Evolutionary conservation across 805 yeast genomes (phyloP).

Genomic region (Blastobotrys muscicola): DNA sequence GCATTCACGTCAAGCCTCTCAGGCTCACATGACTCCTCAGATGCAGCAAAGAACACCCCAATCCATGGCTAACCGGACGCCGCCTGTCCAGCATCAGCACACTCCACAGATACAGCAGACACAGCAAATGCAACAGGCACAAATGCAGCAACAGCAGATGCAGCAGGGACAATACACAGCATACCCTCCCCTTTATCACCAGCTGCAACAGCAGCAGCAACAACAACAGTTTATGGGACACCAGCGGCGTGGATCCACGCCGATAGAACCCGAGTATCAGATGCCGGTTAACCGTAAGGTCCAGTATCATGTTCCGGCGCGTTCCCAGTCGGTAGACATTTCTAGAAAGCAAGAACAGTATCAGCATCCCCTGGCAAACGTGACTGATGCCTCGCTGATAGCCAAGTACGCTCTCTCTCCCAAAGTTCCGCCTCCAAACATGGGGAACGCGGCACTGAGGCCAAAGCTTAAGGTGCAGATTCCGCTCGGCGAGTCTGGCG

Average conservation of each 20-base stretch:
- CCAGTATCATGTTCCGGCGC: slow-evolving; percentile 4
- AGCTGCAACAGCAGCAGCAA: slow-evolving; percentile 4
- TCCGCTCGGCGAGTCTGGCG: slow-evolving; percentile 22
- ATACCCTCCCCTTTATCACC: not conserved
- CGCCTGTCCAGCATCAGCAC: not conserved
- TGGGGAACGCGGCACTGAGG: slow-evolving; percentile 12
- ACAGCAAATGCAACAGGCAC: slow-evolving; percentile 1
- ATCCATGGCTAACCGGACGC: not conserved
- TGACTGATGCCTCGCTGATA: too few species aligned
- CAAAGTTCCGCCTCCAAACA: too few species aligned
- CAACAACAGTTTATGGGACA: slow-evolving; percentile 3
- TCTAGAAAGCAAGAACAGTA: slow-evolving; percentile 2
- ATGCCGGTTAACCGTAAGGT: not conserved
- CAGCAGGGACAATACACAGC: not conserved
- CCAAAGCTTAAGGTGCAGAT: slow-evolving; percentile 32
- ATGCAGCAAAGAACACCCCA: too few species aligned
- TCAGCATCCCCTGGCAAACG: slow-evolving; percentile 4
- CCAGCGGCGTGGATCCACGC: too few species aligned
- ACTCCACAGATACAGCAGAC: not conserved
- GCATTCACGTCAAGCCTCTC: too few species aligned
- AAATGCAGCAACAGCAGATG: slow-evolving; percentile 7
- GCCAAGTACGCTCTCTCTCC: too few species aligned
- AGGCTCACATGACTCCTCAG: too few species aligned
- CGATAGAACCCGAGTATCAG: too few species aligned
- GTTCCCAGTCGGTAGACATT: slow-evolving; percentile 9